phyloP scores from a whole-genome alignment of 75 land plant species.

The Picea sitchensis region DNA sequence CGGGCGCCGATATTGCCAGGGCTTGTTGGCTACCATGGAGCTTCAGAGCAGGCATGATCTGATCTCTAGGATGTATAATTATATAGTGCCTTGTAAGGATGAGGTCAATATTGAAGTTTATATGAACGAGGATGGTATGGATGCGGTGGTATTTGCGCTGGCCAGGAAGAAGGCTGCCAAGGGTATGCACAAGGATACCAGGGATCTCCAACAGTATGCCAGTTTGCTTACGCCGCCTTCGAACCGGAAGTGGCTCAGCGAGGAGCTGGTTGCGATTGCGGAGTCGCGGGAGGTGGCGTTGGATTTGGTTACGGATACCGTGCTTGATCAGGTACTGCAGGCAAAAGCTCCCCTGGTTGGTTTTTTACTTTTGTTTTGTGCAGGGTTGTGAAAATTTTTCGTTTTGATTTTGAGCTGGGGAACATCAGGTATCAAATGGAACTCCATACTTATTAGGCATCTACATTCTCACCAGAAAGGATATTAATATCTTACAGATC shows the following conservation, averaged over 20 bases:
- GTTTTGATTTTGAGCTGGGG: too few relatives aligned
- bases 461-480: too few relatives aligned
- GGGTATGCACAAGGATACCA: slow-evolving; percentile 71
- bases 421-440: too few relatives aligned
- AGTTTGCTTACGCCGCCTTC: slow-evolving; percentile 27
- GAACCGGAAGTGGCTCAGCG: slow-evolving; percentile 67
- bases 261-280: slow-evolving; percentile 59
- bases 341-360: too few relatives aligned
- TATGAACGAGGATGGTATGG: slow-evolving; percentile 94
- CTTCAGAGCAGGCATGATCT: slow-evolving; percentile 84
- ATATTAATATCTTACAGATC: too few relatives aligned
- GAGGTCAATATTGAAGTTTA: slow-evolving; percentile 73
- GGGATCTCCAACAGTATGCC: slow-evolving; percentile 73
- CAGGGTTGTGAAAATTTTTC: too few relatives aligned
- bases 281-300: slow-evolving; percentile 82
- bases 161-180: slow-evolving; percentile 75
- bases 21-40: slow-evolving; percentile 84
- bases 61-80: slow-evolving; percentile 57
- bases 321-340: slow-evolving; percentile 73
- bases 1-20: slow-evolving; percentile 77
- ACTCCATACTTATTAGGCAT: too few relatives aligned
- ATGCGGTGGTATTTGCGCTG: slow-evolving; percentile 68
- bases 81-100: slow-evolving; percentile 65
- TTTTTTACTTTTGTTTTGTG: too few relatives aligned
- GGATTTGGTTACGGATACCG: slow-evolving; percentile 74